A percentile compares a stretch with the other conserved stretches of the same genome.
Evolutionary conservation across 495 filamentous ascomycete species (phyloP).

Genomic region (Podospora pseudopauciseta): DNA sequence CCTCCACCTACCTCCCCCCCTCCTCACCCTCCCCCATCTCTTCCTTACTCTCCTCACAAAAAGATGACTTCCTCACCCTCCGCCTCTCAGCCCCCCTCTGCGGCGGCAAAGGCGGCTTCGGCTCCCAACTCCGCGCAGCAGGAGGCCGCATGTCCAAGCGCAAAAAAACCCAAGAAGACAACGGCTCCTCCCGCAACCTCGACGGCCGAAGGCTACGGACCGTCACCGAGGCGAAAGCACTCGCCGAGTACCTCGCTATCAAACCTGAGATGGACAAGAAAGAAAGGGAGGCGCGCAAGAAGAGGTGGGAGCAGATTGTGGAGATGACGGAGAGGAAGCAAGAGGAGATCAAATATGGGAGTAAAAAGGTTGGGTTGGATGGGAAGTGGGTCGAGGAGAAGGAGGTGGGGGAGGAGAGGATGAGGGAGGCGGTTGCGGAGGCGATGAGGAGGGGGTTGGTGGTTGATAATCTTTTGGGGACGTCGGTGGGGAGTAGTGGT

Average conservation of each 20-base stretch:
- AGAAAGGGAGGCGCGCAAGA: constrained; percentile 77
- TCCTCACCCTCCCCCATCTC: constrained; percentile 49
- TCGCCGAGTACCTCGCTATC: constrained; percentile 90
- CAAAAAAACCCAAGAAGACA: constrained; percentile 79
- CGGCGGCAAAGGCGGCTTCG: constrained; percentile 96
- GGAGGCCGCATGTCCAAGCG: constrained; percentile 97
- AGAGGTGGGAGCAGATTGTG: constrained; percentile 80
- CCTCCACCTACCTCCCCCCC: constrained; percentile 63
- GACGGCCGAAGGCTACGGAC: constrained; percentile 88
- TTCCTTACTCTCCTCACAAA: constrained; percentile 35
- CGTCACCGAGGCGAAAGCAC: constrained; percentile 87
- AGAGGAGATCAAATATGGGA: constrained; percentile 70
- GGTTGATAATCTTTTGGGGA: constrained; percentile 49
- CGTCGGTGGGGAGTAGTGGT: constrained; percentile 32
- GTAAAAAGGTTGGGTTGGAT: constrained; percentile 64
- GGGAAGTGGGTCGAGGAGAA: constrained; percentile 92
- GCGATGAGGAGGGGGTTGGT: constrained; percentile 68
- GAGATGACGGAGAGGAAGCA: constrained; percentile 75
- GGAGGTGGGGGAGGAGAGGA: constrained; percentile 78
- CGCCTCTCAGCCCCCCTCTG: constrained; percentile 70
- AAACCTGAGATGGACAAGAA: constrained; percentile 96
- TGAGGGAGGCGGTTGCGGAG: constrained; percentile 73
- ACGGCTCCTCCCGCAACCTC: constrained; percentile 85
- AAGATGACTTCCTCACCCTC: constrained; percentile 67
- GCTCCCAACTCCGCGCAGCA: constrained; percentile 91